These are phyloP conservation scores for Pseudogymnoascus sp. DNA, from an alignment of 2,329 filamentous ascomycete genomes.

Conservation along the genomic window DNA sequence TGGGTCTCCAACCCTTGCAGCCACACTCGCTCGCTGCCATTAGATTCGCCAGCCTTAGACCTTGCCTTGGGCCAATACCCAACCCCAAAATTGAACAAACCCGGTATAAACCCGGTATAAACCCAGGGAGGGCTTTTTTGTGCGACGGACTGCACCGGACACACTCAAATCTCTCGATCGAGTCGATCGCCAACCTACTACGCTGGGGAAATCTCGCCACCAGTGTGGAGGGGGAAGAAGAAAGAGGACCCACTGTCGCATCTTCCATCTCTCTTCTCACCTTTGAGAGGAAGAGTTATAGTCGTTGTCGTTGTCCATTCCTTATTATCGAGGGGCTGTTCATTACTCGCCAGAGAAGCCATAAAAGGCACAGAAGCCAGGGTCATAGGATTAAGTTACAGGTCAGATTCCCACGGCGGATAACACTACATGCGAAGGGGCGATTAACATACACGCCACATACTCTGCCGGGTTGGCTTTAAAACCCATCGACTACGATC, in stretches of 20 bases:
- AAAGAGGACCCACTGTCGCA: slow-evolving; percentile 1
- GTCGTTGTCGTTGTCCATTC: not conserved
- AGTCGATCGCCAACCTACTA: not conserved
- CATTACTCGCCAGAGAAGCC: not conserved
- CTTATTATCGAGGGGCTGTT: not conserved
- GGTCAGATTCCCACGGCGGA: slow-evolving; percentile 1
- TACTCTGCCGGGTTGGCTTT: not conserved
- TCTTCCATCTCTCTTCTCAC: not conserved
- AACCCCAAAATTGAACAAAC: not conserved
- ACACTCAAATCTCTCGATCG: slow-evolving; percentile 7
- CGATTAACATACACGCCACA: slow-evolving; percentile 2
- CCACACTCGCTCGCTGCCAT: not conserved
- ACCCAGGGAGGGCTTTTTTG: not conserved
- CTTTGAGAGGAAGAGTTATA: not conserved
- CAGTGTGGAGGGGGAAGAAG: not conserved
- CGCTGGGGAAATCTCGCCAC: not conserved
- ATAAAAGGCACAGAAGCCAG: not conserved
- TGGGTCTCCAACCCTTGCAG: not conserved
- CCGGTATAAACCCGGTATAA: not conserved
- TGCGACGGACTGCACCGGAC: not conserved
- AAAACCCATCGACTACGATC: not conserved
- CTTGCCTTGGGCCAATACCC: not conserved
- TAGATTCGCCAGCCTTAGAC: slow-evolving; percentile 6
- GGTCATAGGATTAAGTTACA: not conserved
- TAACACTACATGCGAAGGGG: not conserved